phyloP scores from a whole-genome alignment of 108 stramenopile species.

The Skeletonema tropicum region DNA sequence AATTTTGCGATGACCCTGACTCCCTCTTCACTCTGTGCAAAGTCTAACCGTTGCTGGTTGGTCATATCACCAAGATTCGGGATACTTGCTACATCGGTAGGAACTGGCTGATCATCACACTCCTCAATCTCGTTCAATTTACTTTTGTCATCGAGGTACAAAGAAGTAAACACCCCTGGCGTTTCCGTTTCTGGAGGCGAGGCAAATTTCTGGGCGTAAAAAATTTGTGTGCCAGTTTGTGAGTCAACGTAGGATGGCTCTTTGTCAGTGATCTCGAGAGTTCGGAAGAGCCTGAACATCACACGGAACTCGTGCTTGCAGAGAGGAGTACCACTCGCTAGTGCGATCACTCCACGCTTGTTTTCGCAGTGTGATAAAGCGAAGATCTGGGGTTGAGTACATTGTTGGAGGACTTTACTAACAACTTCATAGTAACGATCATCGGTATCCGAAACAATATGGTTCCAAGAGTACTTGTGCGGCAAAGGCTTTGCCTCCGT shows the following conservation, averaged over 20 bases:
- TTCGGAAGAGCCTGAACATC: slow-evolving; percentile 85
- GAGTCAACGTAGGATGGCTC: slow-evolving; percentile 80
- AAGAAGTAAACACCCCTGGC: slow-evolving; percentile 64
- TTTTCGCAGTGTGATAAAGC: slow-evolving; percentile 85
- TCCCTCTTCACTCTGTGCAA: slow-evolving; percentile 78
- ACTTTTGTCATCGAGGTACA: slow-evolving; percentile 78
- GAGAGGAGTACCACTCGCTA: slow-evolving; percentile 81
- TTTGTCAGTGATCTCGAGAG: slow-evolving; percentile 83
- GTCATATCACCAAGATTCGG: slow-evolving; percentile 63
- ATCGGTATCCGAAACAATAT: slow-evolving; percentile 79
- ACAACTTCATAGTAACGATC: slow-evolving; percentile 88
- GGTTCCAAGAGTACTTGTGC: slow-evolving; percentile 90
- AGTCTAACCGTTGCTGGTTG: slow-evolving; percentile 74
- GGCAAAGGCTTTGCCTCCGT: slow-evolving; percentile 73
- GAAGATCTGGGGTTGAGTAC: slow-evolving; percentile 85
- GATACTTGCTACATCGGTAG: slow-evolving; percentile 37
- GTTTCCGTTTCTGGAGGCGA: slow-evolving; percentile 68
- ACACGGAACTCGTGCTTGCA: slow-evolving; percentile 90
- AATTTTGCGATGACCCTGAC: slow-evolving; percentile 86
- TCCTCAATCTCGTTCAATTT: slow-evolving; percentile 76
- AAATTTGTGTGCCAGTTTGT: slow-evolving; percentile 84
- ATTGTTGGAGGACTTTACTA: slow-evolving; percentile 78
- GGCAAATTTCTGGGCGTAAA: slow-evolving; percentile 82
- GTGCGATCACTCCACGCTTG: slow-evolving; percentile 78
- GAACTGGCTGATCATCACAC: slow-evolving; percentile 70